Evolutionary conservation across 805 yeast genomes (phyloP), one percentile per base, ranked within the genome.

Genomic region (Kluyveromyces nonfermentans): DNA sequence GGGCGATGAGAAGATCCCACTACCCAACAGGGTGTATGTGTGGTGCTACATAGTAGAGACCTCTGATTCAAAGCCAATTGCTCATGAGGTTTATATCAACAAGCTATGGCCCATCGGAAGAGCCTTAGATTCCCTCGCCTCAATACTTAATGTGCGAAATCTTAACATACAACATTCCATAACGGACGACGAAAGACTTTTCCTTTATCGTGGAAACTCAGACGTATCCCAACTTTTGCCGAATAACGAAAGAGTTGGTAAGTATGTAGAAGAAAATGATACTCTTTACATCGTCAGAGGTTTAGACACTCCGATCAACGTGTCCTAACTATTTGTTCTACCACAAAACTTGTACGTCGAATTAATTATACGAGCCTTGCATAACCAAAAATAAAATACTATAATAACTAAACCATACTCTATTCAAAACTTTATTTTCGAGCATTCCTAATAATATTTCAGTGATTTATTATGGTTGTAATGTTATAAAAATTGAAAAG

Each of bases 81-180:
- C 43, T 15, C 35, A 40, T 15, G 50, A 51, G 14, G 21, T 62
- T 5, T 62, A 41, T 42, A 46, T 59, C 10, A 60, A 61, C 45
- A 61, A 57, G 42, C 43, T 53, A 3, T 60, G 67, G 65, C 62
- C 65, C 9, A 43, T 60, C 2, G 67, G 67, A 1, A 54, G 62
- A 33, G 59, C 54, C 4, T 42, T 62, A 25, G 67, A 62, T 44
- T 57, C 47, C 40, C 35, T 61, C 16, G 61, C 65, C 1, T 36
- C 43, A n/a, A 50, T 48, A 37, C 45, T 59, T 32, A 45, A 50
- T 28, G 55, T 61, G 5, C 46, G 45, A 19, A 61, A 61, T 42
- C 37, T 30, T 9, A 60, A 59, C 43, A 41, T 38, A 31, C 46
- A 46, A 15, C 32, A 46, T 18, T 40, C 47, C 7, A 49, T 52